Evolutionary conservation across 1,139 yeast species (phyloP).

Genomic region (Protomyces gravidus): DNA sequence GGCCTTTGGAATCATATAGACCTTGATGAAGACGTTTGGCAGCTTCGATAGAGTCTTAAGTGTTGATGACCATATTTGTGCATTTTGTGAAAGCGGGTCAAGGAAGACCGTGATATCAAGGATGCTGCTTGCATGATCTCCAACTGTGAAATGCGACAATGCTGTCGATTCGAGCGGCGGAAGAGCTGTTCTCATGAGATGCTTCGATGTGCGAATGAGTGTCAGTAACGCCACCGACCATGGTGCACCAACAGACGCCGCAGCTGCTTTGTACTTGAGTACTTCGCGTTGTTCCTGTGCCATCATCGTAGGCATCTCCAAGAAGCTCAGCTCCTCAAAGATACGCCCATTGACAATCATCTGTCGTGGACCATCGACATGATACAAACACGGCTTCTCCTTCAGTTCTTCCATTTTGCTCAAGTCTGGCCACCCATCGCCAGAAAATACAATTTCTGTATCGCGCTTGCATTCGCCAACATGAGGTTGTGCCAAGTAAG

Average conservation of each 20-base stretch:
- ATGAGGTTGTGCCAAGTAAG: background rate
- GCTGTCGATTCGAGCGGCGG: conserved; percentile 24
- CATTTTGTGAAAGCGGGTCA: conserved; percentile 66
- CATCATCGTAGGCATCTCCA: conserved; percentile 19
- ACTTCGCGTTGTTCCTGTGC: conserved; percentile 23
- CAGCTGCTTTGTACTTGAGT: conserved; percentile 12
- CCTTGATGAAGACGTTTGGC: conserved; percentile 46
- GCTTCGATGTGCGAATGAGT: conserved; percentile 6
- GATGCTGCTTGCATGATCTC: conserved; percentile 34
- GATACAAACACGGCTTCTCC: conserved; percentile 4
- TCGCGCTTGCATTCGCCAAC: conserved; percentile 3
- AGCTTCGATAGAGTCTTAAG: conserved; percentile 46
- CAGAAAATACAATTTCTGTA: conserved; percentile 13
- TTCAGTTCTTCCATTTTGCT: background rate
- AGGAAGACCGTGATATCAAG: conserved; percentile 55
- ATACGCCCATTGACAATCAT: conserved; percentile 22
- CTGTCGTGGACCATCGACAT: conserved; percentile 8
- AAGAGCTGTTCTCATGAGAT: conserved; percentile 2
- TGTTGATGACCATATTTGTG: conserved; percentile 60
- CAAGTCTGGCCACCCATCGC: conserved; percentile 12
- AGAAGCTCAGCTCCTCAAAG: conserved; percentile 4
- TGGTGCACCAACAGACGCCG: conserved; percentile 8
- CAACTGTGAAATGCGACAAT: conserved; percentile 35
- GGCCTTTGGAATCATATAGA: conserved; percentile 59
- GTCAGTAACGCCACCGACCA: conserved; percentile 13